Base-by-base conservation (phyloP, 306 rosid genomes). In the Crotalaria pallida region DNA sequence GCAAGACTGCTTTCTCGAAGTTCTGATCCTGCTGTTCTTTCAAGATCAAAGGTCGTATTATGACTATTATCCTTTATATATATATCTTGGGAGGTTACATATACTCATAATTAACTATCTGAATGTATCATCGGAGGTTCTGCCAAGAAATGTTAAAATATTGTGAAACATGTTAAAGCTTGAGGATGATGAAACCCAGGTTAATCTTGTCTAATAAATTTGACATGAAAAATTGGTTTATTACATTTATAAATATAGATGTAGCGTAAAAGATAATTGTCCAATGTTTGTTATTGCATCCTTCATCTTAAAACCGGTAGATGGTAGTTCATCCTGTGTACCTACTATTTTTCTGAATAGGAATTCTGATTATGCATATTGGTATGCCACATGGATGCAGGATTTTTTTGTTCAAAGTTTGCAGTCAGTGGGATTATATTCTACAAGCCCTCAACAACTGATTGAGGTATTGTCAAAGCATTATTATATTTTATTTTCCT, bases 1-100 rank as follows among this genome's bases (percentile, higher is more conserved):
- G 97, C 95, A 22, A 88, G 98, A 71, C 87, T 90, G 71, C 87
- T 94, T 74, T 90, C 92, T 56, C 84, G 89, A 76, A 90, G 92
- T 77, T 85, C 85, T 3, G 98, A 94, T 76, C 96, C 98, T 52
- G 81, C 87, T 63, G 92, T 85, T 80, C 88, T 77, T 75, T 85
- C 97, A 7, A 88, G 95, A 85, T 94, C 98, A 76, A 90, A 88
- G 98, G 98, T 92, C 76, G 80, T 78, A 31, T 31, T 31, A 31
- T 31, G 36, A 57, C 43, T 36, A 38, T 73, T 56, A 51, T 67
- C 58, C 57, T 72, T 58, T n/a, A 4, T 31, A 31, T 60, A 47
- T 82, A 19, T 76, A 22, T 77, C 50, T 66, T 49, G 48, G 34
- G 68, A 38, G 68, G 43, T 53, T 53, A 31, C 43, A 45, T 63